Evolutionary conservation across 345 rosid species (phyloP).

Genomic region (Citrus maxima): DNA sequence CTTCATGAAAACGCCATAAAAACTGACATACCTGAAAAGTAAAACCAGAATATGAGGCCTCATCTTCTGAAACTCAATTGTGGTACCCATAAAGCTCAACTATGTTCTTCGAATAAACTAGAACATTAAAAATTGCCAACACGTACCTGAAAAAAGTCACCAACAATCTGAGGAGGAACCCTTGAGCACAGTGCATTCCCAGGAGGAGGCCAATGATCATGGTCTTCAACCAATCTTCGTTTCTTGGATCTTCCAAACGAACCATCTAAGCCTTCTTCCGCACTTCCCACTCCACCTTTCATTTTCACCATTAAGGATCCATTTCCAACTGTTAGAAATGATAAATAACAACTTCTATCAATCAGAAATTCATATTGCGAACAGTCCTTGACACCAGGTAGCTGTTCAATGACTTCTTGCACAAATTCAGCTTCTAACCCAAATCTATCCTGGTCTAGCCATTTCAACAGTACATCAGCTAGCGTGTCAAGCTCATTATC

Average conservation of each 20-base stretch:
- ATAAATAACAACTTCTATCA: slow-evolving; percentile 45
- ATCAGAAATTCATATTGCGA: slow-evolving; percentile 55
- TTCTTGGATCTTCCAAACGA: slow-evolving; percentile 45
- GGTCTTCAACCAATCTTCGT: slow-evolving; percentile 37
- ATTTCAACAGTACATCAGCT: slow-evolving; percentile 45
- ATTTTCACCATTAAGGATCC: slow-evolving; percentile 54
- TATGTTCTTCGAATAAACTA: slow-evolving; percentile 6
- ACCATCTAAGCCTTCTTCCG: slow-evolving; percentile 33
- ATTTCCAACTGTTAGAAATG: slow-evolving; percentile 54
- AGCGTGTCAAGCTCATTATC: slow-evolving; percentile 36
- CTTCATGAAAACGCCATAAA: slow-evolving; percentile 69
- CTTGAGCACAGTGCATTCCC: slow-evolving; percentile 66
- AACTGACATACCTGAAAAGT: slow-evolving; percentile 72
- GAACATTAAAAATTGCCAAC: slow-evolving; percentile 6
- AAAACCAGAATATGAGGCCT: slow-evolving; percentile 18
- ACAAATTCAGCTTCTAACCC: slow-evolving; percentile 92
- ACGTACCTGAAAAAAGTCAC: slow-evolving; percentile 87
- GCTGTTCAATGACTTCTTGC: slow-evolving; percentile 74
- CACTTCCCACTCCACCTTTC: slow-evolving; percentile 38
- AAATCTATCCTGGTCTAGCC: slow-evolving; percentile 90
- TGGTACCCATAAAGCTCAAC: neutral
- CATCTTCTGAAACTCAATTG: slow-evolving; percentile 3
- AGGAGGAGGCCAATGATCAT: slow-evolving; percentile 48
- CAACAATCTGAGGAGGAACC: slow-evolving; percentile 74
- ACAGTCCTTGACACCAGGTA: slow-evolving; percentile 74